phyloP scores from a whole-genome alignment of 257 asterid genomes.

The Solanum tarapatanum region DNA sequence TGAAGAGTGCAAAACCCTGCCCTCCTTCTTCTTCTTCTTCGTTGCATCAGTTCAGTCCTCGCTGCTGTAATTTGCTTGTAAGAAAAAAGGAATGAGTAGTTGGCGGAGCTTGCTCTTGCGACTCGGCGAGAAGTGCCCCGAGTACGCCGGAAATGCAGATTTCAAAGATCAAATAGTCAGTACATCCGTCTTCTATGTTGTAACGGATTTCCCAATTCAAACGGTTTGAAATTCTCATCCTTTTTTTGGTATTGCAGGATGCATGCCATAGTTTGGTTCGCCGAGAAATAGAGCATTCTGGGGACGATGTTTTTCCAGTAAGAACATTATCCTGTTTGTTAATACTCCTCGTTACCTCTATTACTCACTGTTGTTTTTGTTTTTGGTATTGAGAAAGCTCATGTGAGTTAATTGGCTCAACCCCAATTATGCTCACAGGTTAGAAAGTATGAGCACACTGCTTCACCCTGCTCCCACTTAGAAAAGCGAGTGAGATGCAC shows the following conservation, averaged over 20 bases:
- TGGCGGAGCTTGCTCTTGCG: slow-evolving; percentile 78
- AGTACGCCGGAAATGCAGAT: slow-evolving; percentile 73
- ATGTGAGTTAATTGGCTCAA: background rate
- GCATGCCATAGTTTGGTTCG: slow-evolving; percentile 80
- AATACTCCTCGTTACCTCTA: background rate
- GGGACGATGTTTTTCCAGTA: slow-evolving; percentile 47
- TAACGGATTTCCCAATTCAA: background rate
- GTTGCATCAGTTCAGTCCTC: background rate
- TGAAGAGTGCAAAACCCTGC: background rate
- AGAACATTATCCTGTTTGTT: background rate
- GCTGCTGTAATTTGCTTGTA: background rate
- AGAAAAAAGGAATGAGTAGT: slow-evolving; percentile 41
- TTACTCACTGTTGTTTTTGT: background rate
- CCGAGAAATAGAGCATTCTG: slow-evolving; percentile 68
- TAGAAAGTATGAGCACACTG: background rate
- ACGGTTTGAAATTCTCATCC: background rate
- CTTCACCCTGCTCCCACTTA: background rate
- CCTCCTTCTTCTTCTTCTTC: background rate
- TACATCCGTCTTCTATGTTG: background rate
- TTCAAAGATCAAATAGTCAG: slow-evolving; percentile 83
- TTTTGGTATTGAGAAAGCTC: background rate
- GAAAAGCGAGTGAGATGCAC: background rate
- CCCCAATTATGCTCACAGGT: background rate
- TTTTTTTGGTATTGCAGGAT: slow-evolving; percentile 40
- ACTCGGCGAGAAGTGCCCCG: slow-evolving; percentile 83